Evolutionary conservation across 805 yeast genomes (phyloP).

Genomic region (Yarrowia keelungensis): DNA sequence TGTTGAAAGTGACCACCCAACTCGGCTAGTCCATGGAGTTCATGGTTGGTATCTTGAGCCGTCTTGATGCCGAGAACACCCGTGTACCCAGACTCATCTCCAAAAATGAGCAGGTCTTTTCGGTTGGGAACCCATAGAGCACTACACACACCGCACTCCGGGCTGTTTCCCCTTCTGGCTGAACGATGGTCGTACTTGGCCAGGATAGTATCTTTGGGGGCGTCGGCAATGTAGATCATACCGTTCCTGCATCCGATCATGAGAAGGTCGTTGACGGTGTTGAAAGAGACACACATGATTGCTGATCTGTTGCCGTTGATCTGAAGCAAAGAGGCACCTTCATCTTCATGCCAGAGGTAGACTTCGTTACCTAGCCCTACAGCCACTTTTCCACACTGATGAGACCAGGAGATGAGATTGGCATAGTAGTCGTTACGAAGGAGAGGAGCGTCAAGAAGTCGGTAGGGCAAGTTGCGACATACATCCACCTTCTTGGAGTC

Average conservation of each 20-base stretch:
- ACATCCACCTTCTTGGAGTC: slow-evolving; percentile 10
- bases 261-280: slow-evolving; percentile 17
- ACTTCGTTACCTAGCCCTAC: slow-evolving; percentile 67
- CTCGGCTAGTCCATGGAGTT: slow-evolving; percentile 7
- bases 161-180: slow-evolving; percentile 47
- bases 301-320: slow-evolving; percentile 14
- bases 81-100: slow-evolving; percentile 57
- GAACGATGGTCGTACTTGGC: slow-evolving; percentile 44
- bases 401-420: slow-evolving; percentile 75
- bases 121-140: slow-evolving; percentile 63
- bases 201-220: slow-evolving; percentile 47
- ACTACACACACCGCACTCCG: slow-evolving; percentile 55
- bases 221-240: slow-evolving; percentile 44
- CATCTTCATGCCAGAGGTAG: slow-evolving; percentile 64
- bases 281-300: slow-evolving; percentile 41
- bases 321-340: slow-evolving; percentile 55
- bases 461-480: slow-evolving; percentile 49
- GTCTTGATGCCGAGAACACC: slow-evolving; percentile 14
- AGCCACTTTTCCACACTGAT: slow-evolving; percentile 54
- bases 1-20: slow-evolving; percentile 45
- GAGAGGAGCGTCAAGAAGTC: slow-evolving; percentile 68
- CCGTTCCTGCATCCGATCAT: slow-evolving; percentile 38
- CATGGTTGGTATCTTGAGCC: background rate
- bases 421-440: slow-evolving; percentile 77
- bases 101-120: slow-evolving; percentile 58